These are phyloP conservation scores for Curvularia eragrostidis DNA, from an alignment of 2,329 filamentous ascomycete genomes.

Conservation along the genomic window DNA sequence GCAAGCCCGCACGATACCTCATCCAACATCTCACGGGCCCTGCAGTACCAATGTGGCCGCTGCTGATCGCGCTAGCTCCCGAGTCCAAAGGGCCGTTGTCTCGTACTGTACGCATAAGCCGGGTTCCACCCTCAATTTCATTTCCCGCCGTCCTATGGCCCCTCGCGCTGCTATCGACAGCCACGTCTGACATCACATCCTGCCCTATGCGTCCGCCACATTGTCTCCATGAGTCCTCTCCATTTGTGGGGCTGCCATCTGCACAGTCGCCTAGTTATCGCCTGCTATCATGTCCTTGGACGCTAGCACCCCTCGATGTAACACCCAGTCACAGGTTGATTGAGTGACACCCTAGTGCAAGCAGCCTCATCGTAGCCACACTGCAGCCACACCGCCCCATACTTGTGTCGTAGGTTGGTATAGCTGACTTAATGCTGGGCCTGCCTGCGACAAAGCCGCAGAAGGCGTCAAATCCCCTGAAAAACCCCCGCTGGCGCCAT, in stretches of 20 bases:
- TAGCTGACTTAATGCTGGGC: conserved; percentile 6
- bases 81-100: conserved; percentile 16
- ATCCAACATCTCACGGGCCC: conserved; percentile 11
- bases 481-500: conserved; percentile 1
- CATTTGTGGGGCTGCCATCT: background rate
- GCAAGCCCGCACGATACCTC: conserved; percentile 7
- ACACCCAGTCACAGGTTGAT: background rate
- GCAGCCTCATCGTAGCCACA: background rate
- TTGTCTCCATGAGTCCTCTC: background rate
- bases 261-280: background rate
- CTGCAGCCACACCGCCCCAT: background rate
- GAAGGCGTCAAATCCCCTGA: conserved; percentile 11
- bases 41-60: conserved; percentile 12
- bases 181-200: conserved; percentile 1
- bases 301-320: background rate
- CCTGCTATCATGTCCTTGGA: background rate
- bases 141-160: conserved; percentile 6
- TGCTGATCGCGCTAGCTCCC: conserved; percentile 20
- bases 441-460: conserved; percentile 2
- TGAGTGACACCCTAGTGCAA: background rate
- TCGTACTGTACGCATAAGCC: conserved; percentile 16
- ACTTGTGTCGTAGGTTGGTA: background rate
- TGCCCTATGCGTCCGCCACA: background rate
- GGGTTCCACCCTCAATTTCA: conserved; percentile 12
- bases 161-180: conserved; percentile 1